A percentile compares a stretch with the other conserved stretches of the same genome.
phyloP scores from a whole-genome alignment of 352 stramenopile species.

The Pythium guiyangense region DNA sequence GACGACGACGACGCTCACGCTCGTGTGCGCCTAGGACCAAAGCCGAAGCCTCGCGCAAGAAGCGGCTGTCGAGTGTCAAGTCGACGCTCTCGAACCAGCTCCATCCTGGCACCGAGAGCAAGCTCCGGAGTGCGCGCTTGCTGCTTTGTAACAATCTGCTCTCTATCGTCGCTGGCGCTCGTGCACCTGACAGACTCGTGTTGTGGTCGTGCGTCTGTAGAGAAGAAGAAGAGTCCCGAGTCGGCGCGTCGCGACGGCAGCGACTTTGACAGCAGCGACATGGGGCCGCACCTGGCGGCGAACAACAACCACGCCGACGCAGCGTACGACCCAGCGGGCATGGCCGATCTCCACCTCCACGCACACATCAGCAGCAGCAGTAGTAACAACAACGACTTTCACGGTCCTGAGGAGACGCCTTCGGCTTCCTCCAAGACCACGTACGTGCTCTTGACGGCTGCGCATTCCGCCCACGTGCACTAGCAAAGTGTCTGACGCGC shows the following conservation, averaged over 20 bases:
- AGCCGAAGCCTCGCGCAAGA: constrained; percentile 57
- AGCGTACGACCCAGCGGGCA: constrained; percentile 7
- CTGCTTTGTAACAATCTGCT: neutral
- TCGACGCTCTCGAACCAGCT: constrained; percentile 78
- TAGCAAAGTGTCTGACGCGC: neutral
- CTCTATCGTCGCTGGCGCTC: neutral
- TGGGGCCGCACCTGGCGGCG: neutral
- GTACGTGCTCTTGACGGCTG: constrained; percentile 3
- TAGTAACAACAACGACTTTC: constrained; percentile 5
- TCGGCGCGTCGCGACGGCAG: constrained; percentile 18
- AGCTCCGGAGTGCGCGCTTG: constrained; percentile 51
- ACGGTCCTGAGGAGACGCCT: constrained; percentile 2
- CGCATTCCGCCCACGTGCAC: neutral
- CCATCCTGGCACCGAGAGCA: constrained; percentile 52
- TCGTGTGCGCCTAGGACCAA: constrained; percentile 40
- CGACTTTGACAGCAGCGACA: constrained; percentile 9
- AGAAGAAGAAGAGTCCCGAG: constrained; percentile 31
- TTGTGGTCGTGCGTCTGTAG: constrained; percentile 12
- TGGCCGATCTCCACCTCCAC: neutral
- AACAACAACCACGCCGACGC: constrained; percentile 22
- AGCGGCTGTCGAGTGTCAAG: constrained; percentile 66
- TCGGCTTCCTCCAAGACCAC: neutral
- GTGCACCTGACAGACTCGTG: constrained; percentile 1
- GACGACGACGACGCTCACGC: neutral
- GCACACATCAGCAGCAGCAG: neutral